phyloP scores from a whole-genome alignment of 2,329 filamentous ascomycete genomes.

The Aspergillus pseudoviridinutans region DNA sequence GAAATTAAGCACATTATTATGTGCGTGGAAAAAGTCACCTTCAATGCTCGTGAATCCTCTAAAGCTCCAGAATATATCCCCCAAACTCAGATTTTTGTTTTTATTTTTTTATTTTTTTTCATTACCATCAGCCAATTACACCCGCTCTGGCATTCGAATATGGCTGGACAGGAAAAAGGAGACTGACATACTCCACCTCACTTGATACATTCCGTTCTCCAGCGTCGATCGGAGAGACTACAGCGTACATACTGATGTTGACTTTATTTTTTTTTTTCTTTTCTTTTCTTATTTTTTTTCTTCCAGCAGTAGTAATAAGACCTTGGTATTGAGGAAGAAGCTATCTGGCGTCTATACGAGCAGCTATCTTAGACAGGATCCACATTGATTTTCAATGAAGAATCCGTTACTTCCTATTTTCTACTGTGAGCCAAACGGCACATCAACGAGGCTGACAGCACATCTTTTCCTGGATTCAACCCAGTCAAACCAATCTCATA shows the following conservation, averaged over 20 bases:
- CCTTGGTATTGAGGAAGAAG: neutral
- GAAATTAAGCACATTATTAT: neutral
- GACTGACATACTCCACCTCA: neutral
- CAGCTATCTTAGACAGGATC: neutral
- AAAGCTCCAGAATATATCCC: neutral
- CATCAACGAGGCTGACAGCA: neutral
- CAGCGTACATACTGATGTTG: conserved; percentile 10
- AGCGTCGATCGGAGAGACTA: neutral
- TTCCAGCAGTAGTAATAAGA: neutral
- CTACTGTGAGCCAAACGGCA: neutral
- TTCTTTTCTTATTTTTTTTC: no score
- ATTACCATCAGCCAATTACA: neutral
- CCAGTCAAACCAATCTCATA: neutral
- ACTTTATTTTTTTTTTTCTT: neutral
- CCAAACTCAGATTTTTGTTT: neutral
- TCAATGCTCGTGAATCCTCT: neutral
- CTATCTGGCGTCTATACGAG: neutral
- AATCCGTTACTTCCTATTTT: neutral
- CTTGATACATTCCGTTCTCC: neutral
- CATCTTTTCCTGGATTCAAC: neutral
- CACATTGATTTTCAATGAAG: neutral
- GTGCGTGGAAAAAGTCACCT: no score
- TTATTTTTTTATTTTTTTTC: neutral
- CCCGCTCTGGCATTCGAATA: neutral
- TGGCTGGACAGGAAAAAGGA: neutral